Base-by-base conservation (phyloP, 2,329 filamentous ascomycete genomes). In the Venturia oleaginea region DNA sequence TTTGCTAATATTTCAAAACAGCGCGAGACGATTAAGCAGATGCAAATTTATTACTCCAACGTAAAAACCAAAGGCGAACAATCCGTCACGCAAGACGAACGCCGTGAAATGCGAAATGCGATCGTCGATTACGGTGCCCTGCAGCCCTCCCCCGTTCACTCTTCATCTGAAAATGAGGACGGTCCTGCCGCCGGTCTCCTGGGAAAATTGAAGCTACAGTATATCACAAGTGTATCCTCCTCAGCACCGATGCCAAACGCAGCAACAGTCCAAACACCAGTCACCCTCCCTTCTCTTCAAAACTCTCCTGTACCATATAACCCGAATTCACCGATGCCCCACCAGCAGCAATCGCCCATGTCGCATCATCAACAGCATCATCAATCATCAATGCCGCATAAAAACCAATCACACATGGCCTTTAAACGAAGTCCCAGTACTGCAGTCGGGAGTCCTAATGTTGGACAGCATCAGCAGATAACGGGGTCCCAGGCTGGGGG, bases 11-110 rank as follows among this genome's bases (percentile, higher is more conserved):
- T 7, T 37, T 15, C 59, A 22, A 10, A 10, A 24, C 34, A 76
- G 74, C 76, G 74, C 38, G 74, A 77, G 48, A 77, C 75, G 1
- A 76, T 77, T 67, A 76, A 76, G 64, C 74, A 74, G 65, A 77
- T 77, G 75, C 75, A 76, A 59, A 74, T 72, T 0, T 76, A 75
- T 67, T 77, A 77, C 65, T 71, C 72, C 57, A 74, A 72, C 10
- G 69, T 73, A 0, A 68, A 71, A 6, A 72, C 71, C 3, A 73
- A 76, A 65, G 74, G 72, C 30, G 71, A 67, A 0, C 70, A 66
- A 60, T 42, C 73, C 1, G 73, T 74, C 10, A 75, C 72, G 3
- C 74, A 71, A 2, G 73, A 75, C 64, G 75, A 77, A 66, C 71
- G 75, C 24, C 71, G 72, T 46, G 74, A 70, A 0, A 70, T 77